Percentiles rank a stretch among this genome's conserved stretches.
Conservation (phyloP, 164 flowering plant genomes). For the Nymphaea colorata region DNA sequence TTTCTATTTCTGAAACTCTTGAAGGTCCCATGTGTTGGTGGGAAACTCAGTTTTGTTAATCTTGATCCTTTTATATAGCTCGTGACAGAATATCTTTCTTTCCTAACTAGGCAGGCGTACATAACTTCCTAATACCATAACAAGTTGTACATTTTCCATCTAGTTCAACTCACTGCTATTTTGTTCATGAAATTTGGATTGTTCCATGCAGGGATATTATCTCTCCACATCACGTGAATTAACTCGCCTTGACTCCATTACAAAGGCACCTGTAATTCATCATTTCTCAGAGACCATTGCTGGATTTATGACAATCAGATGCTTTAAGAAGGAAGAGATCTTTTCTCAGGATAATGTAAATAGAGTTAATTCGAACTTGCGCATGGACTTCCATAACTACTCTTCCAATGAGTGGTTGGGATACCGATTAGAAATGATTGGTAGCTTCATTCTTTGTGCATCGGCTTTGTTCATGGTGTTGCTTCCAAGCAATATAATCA, state of each 20-base stretch:
- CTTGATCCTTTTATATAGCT: too few relatives aligned
- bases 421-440: constrained; percentile 69
- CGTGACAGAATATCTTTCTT: too few relatives aligned
- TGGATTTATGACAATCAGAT: constrained; percentile 78
- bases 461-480: constrained; percentile 73
- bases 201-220: constrained; percentile 49
- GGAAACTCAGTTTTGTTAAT: too few relatives aligned
- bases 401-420: constrained; percentile 94
- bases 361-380: constrained; percentile 53
- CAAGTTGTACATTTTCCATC: too few relatives aligned
- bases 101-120: too few relatives aligned
- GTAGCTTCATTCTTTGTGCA: constrained; percentile 53
- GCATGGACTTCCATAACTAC: constrained; percentile 91
- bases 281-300: constrained; percentile 88
- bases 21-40: too few relatives aligned
- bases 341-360: constrained; percentile 57
- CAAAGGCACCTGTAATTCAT: constrained; percentile 84
- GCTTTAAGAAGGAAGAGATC: constrained; percentile 48
- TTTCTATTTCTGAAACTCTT: too few relatives aligned
- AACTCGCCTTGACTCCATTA: constrained; percentile 81
- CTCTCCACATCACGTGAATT: constrained; percentile 77
- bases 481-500: constrained; percentile 57
- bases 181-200: neutral
- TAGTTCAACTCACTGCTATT: too few relatives aligned
- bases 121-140: too few relatives aligned